Conservation (phyloP, 1,284 basidiomycete genomes). For the Chiua sp. region DNA sequence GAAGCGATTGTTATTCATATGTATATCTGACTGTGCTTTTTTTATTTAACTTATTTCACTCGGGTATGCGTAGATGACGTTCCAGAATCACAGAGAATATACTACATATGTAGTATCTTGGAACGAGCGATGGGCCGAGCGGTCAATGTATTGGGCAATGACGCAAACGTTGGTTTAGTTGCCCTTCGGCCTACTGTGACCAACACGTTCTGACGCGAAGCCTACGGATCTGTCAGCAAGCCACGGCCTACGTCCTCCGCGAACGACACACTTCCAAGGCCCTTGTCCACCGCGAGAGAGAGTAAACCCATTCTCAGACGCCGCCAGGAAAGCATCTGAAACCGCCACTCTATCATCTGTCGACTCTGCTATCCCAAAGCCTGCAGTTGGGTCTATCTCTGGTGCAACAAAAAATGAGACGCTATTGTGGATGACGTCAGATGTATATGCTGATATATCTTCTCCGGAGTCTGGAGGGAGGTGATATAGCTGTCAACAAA, state of each 20-base stretch:
- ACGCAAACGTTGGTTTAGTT: too few relatives aligned
- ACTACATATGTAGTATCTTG: too few relatives aligned
- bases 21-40: neutral
- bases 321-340: slow-evolving; percentile 52
- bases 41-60: neutral
- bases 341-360: slow-evolving; percentile 24
- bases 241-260: slow-evolving; percentile 35
- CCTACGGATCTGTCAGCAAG: neutral
- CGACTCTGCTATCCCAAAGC: slow-evolving; percentile 1
- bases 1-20: slow-evolving; percentile 5
- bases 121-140: too few relatives aligned
- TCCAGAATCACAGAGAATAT: too few relatives aligned
- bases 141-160: too few relatives aligned
- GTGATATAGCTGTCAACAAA: slow-evolving; percentile 23
- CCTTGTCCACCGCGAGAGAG: slow-evolving; percentile 32
- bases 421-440: neutral
- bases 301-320: slow-evolving; percentile 65
- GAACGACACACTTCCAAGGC: slow-evolving; percentile 47
- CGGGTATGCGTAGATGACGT: too few relatives aligned
- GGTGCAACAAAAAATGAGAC: slow-evolving; percentile 30
- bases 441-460: neutral
- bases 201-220: too few relatives aligned
- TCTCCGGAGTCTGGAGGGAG: slow-evolving; percentile 4
- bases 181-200: too few relatives aligned
- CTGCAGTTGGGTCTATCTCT: slow-evolving; percentile 9